phyloP scores from a whole-genome alignment of 441 rosid species.

The Metrosideros polymorpha region DNA sequence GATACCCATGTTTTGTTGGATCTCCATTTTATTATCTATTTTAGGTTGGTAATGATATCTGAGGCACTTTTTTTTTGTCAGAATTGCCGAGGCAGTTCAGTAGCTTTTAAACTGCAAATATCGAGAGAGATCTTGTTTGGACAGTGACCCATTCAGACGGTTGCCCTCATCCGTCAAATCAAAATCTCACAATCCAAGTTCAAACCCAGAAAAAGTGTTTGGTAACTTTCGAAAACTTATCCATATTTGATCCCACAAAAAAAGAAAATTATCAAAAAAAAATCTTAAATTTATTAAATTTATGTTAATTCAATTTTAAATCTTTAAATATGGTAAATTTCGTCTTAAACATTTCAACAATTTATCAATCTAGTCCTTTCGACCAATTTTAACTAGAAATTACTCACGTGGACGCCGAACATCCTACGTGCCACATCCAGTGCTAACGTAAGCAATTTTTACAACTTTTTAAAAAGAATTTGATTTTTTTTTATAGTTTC shows the following conservation, averaged over 20 bases:
- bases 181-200: background rate
- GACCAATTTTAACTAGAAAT: background rate
- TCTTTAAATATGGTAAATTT: background rate
- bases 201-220: background rate
- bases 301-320: background rate
- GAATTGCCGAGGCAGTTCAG: background rate
- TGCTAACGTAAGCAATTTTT: too few species aligned
- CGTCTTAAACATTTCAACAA: background rate
- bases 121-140: background rate
- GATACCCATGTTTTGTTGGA: background rate
- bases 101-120: background rate
- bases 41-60: background rate
- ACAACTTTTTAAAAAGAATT: rapidly evolving
- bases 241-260: background rate
- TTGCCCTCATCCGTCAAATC: background rate
- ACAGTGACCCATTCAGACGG: background rate
- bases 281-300: background rate
- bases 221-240: background rate
- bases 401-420: rapidly evolving
- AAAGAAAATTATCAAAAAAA: background rate
- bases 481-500: background rate
- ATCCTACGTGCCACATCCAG: too few species aligned
- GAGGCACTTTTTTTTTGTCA: too few species aligned
- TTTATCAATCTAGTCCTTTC: background rate
- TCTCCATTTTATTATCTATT: background rate